Evolutionary conservation across 352 stramenopile genomes (phyloP).

Genomic region (Peronospora belbahrii): DNA sequence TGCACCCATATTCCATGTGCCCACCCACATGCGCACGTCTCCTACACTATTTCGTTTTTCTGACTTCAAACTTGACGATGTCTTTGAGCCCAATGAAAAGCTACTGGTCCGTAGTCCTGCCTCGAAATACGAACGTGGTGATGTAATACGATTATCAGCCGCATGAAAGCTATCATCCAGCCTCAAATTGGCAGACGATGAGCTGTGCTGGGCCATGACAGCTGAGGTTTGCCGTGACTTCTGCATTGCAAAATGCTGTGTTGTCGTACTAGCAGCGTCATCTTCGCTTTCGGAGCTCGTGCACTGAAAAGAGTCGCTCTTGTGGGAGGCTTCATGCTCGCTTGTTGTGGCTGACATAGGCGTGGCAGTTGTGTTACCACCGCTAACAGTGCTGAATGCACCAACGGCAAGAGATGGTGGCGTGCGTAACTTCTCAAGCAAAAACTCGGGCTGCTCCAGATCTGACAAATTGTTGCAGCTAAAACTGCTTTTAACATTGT

Average conservation of each 20-base stretch:
- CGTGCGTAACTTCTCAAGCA: slow-evolving; percentile 31
- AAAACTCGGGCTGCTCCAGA: slow-evolving; percentile 41
- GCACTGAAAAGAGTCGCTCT: slow-evolving; percentile 46
- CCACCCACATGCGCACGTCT: slow-evolving; percentile 75
- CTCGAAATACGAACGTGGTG: slow-evolving; percentile 59
- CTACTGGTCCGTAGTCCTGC: slow-evolving; percentile 36
- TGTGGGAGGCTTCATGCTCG: slow-evolving; percentile 26
- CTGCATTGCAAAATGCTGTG: slow-evolving; percentile 35
- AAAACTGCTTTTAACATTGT: slow-evolving; percentile 73
- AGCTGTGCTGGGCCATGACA: slow-evolving; percentile 15
- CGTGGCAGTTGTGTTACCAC: slow-evolving; percentile 22
- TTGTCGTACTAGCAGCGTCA: slow-evolving; percentile 29
- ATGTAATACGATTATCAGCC: slow-evolving; percentile 33
- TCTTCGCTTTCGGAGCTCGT: slow-evolving; percentile 27
- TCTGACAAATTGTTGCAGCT: slow-evolving; percentile 76
- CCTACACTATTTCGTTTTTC: slow-evolving; percentile 30
- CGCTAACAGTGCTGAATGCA: slow-evolving; percentile 22
- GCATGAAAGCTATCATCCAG: slow-evolving; percentile 27
- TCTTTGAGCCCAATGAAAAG: slow-evolving; percentile 25
- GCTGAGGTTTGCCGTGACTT: slow-evolving; percentile 5
- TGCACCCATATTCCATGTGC: slow-evolving; percentile 84
- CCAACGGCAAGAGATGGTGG: slow-evolving; percentile 10
- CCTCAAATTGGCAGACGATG: slow-evolving; percentile 19
- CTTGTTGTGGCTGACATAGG: slow-evolving; percentile 19
- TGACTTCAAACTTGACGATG: slow-evolving; percentile 11